phyloP scores from a whole-genome alignment of 257 asterid species.

The Solanum gandarillasii region DNA sequence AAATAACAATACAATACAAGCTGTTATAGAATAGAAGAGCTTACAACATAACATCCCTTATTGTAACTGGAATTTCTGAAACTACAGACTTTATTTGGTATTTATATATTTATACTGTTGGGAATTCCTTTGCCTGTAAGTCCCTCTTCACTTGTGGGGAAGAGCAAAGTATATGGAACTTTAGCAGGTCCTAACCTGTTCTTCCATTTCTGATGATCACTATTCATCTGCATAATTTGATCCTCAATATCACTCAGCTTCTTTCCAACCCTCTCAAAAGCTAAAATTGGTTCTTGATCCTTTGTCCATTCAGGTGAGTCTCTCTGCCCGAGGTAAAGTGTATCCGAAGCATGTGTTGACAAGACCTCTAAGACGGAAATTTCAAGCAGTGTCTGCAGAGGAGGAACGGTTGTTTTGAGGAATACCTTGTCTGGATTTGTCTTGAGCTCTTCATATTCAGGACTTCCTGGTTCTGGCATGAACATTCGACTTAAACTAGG shows the following conservation, averaged over 20 bases:
- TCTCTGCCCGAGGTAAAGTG: constrained; percentile 56
- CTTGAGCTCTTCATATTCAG: constrained; percentile 53
- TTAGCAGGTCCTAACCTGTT: constrained; percentile 59
- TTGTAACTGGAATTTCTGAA: neutral
- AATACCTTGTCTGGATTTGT: constrained; percentile 44
- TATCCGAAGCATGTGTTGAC: constrained; percentile 65
- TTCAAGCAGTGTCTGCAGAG: constrained; percentile 41
- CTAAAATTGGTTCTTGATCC: constrained; percentile 37
- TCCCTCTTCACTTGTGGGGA: constrained; percentile 43
- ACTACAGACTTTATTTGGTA: neutral
- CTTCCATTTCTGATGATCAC: constrained; percentile 25
- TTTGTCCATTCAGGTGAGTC: constrained; percentile 35
- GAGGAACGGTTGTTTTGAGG: constrained; percentile 59
- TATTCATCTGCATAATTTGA: constrained; percentile 29
- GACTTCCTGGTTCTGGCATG: constrained; percentile 47
- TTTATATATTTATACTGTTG: constrained; percentile 32
- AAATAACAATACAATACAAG: neutral
- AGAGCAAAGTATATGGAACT: constrained; percentile 64
- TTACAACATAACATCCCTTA: neutral
- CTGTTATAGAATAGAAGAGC: neutral
- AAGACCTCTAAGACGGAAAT: constrained; percentile 49
- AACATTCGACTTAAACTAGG: constrained; percentile 54
- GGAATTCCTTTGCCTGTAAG: constrained; percentile 73
- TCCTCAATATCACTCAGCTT: constrained; percentile 38
- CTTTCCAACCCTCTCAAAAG: constrained; percentile 41